Percentiles rank a stretch among this genome's conserved stretches.
Evolutionary conservation across 208 protist species (phyloP).

Genomic region (Trypanosoma avium): DNA sequence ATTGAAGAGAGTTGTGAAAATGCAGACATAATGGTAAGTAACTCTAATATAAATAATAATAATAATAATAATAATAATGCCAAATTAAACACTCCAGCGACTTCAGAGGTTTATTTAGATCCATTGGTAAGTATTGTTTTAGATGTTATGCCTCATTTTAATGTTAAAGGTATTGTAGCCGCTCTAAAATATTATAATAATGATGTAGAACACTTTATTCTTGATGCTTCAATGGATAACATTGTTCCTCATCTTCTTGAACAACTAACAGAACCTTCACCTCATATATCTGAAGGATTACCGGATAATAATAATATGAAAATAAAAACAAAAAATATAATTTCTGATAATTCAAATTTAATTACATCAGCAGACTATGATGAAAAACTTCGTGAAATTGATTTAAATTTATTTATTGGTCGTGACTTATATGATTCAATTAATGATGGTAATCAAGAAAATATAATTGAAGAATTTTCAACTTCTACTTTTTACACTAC

Average conservation of each 20-base stretch:
- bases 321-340: constrained; percentile 11
- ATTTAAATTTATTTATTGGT: constrained; percentile 30
- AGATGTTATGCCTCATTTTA: constrained; percentile 83
- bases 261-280: constrained; percentile 33
- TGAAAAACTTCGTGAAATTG: constrained; percentile 22
- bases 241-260: constrained; percentile 73
- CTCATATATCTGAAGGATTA: background rate
- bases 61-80: background rate
- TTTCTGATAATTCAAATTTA: constrained; percentile 24
- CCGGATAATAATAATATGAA: background rate
- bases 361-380: constrained; percentile 48
- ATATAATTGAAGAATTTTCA: constrained; percentile 17
- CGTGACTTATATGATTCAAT: constrained; percentile 24
- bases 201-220: constrained; percentile 88
- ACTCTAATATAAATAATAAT: background rate
- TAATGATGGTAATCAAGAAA: constrained; percentile 23
- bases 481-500: constrained; percentile 3
- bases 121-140: constrained; percentile 71
- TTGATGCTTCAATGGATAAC: constrained; percentile 85
- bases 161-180: constrained; percentile 40
- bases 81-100: background rate
- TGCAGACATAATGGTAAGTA: background rate
- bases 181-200: constrained; percentile 83
- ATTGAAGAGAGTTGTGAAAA: constrained; percentile 20
- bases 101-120: constrained; percentile 25